Evolutionary conservation across 495 filamentous ascomycete species (phyloP), one percentile per base, ranked within the genome.

Genomic region (Aspergillus mulundensis): DNA sequence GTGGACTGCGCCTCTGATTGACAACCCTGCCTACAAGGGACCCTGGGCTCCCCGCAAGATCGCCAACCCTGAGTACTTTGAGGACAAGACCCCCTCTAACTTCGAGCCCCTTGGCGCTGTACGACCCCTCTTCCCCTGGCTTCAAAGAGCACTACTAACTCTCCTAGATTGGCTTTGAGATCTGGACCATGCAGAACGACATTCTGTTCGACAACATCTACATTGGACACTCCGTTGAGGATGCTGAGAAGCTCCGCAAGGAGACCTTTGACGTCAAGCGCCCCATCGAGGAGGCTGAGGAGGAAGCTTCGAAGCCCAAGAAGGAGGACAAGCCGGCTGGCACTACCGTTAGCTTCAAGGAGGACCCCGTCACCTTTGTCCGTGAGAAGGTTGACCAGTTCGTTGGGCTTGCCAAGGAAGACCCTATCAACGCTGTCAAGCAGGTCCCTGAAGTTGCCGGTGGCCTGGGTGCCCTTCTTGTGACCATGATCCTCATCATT

Each of bases 121-220:
- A 81, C 84, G 87, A 19, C 42, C 24, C 51, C 38, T 47, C 38
- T 40, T 54, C 3, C 30, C 8, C 25, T 7, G 1, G 24, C 38
- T 11, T 19, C 7, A 5, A 32, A 11, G 60, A 3, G 30, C 14
- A 16, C 47, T 41, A 57, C 61, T 65, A 39, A 66, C 39, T 19
- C 15, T 50, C 14, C 18, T 66, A 90, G 86, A 90, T 97, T 78
- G 93, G 94, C 64, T 97, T 96, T 64, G 95, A 97, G 76, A 89
- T 98, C 77, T 98, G 94, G 94, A 97, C 95, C 64, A 98, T 98
- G 94, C 94, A 96, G 70, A 95, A 86, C 73, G 89, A 97, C 72
- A 96, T 97, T 61, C 86, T 97, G 63, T 99, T 99, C 67, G 91
- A 97, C 84, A 99, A 99, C 86, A 91, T 99, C 82, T 99, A 97